Evolutionary conservation across 2,329 filamentous ascomycete genomes (phyloP).

Genomic region (Fusarium sp.): DNA sequence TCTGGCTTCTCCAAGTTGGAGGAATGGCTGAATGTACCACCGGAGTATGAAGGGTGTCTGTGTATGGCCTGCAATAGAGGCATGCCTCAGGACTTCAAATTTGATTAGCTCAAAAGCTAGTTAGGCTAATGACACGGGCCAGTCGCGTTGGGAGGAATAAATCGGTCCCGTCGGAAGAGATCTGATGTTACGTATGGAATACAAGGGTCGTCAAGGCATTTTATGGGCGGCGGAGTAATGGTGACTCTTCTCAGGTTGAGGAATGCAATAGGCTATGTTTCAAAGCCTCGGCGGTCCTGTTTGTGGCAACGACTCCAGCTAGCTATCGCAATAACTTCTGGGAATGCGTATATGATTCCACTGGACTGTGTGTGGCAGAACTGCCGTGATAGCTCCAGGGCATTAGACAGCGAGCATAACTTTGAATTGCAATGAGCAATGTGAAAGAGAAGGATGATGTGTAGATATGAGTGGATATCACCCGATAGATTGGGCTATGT

Average conservation of each 20-base stretch:
- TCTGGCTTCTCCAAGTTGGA: background rate
- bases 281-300: slow-evolving; percentile 53
- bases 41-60: no score
- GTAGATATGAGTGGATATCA: no score
- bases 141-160: slow-evolving; percentile 56
- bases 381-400: no score
- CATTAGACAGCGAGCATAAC: no score
- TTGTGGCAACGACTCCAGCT: slow-evolving; percentile 48
- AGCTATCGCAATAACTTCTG: slow-evolving; percentile 55
- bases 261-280: slow-evolving; percentile 49
- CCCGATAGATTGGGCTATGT: no score
- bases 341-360: slow-evolving; percentile 50
- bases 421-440: no score
- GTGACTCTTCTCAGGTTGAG: slow-evolving; percentile 55
- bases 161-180: slow-evolving; percentile 52
- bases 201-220: slow-evolving; percentile 54
- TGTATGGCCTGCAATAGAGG: no score
- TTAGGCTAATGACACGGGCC: slow-evolving; percentile 9
- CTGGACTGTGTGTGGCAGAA: no score
- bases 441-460: no score
- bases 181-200: slow-evolving; percentile 51
- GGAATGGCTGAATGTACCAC: no score
- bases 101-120: no score
- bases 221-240: slow-evolving; percentile 59
- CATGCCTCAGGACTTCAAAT: no score